Conservation (phyloP, 768 basidiomycete genomes). For the Lanmaoa pseudosensibilis region DNA sequence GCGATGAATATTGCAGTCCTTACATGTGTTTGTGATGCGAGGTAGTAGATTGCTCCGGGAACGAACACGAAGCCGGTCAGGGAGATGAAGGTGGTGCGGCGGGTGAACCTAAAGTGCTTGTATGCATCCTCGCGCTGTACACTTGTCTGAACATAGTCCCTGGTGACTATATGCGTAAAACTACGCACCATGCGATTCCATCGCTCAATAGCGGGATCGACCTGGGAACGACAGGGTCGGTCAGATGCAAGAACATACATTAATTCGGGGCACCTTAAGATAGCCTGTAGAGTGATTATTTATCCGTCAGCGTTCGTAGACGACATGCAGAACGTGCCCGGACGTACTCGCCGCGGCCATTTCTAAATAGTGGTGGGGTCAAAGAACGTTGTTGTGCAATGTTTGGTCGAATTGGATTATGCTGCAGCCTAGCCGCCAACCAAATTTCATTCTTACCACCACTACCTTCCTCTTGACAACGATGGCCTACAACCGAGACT, state of each 20-base stretch:
- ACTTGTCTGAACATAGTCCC: not conserved
- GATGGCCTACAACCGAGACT: slow-evolving; percentile 83
- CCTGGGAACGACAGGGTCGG: slow-evolving; percentile 14
- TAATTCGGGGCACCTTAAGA: slow-evolving; percentile 47
- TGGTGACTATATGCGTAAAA: not conserved
- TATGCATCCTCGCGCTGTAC: slow-evolving; percentile 81
- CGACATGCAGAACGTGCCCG: not conserved
- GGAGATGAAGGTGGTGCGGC: slow-evolving; percentile 57
- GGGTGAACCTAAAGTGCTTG: slow-evolving; percentile 79
- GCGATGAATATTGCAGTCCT: slow-evolving; percentile 32
- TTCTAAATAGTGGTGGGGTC: slow-evolving; percentile 28
- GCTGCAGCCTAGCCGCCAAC: not conserved
- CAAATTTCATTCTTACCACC: slow-evolving; percentile 25
- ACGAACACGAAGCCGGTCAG: slow-evolving; percentile 64
- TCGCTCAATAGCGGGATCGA: slow-evolving; percentile 62
- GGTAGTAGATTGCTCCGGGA: slow-evolving; percentile 54
- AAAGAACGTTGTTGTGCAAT: slow-evolving; percentile 31
- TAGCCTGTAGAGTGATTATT: slow-evolving; percentile 42
- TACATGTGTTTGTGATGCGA: slow-evolving; percentile 41
- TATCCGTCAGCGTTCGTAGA: slow-evolving; percentile 13
- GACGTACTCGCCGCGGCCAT: slow-evolving; percentile 70
- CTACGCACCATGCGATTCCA: slow-evolving; percentile 59
- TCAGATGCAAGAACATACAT: not conserved
- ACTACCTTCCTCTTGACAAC: slow-evolving; percentile 17
- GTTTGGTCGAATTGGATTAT: slow-evolving; percentile 25